phyloP scores from a whole-genome alignment of 768 basidiomycete genomes.

The Mycena sanguinolenta region DNA sequence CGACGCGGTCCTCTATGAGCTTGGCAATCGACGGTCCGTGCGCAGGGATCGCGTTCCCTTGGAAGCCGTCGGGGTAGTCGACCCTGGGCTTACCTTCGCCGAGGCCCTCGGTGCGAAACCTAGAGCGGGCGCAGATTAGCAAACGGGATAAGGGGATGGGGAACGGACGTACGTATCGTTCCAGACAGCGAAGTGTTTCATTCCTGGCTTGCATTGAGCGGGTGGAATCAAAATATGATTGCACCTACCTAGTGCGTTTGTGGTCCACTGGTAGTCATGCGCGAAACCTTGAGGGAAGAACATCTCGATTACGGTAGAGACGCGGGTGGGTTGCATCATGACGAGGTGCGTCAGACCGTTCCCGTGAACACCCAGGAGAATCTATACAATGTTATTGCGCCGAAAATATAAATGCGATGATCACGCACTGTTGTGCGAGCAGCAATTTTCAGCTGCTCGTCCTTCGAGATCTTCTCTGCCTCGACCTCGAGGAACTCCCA shows the following conservation, averaged over 20 bases:
- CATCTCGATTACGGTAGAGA: conserved; percentile 89
- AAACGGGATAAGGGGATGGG: background rate
- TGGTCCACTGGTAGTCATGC: conserved; percentile 90
- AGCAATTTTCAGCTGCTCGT: conserved; percentile 77
- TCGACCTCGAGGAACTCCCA: conserved; percentile 76
- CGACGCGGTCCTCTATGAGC: conserved; percentile 78
- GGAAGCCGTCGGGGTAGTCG: conserved; percentile 88
- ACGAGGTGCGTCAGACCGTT: conserved; percentile 90
- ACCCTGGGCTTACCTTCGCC: conserved; percentile 57
- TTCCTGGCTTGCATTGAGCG: conserved; percentile 45
- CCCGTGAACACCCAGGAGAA: conserved; percentile 81
- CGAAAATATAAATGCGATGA: background rate
- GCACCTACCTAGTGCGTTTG: conserved; percentile 64
- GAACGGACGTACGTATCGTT: conserved; percentile 72
- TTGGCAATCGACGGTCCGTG: conserved; percentile 73
- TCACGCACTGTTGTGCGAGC: conserved; percentile 77
- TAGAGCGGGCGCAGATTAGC: conserved; percentile 41
- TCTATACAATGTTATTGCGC: conserved; percentile 50
- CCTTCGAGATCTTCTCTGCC: conserved; percentile 78
- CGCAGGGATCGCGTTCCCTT: conserved; percentile 82
- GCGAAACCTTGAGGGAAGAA: conserved; percentile 87
- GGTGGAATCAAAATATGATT: background rate
- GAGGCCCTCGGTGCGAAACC: conserved; percentile 51
- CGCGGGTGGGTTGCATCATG: conserved; percentile 81
- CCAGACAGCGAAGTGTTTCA: conserved; percentile 85